Conservation (phyloP, 148 eudicot species). For the Nepenthes mirabilis region DNA sequence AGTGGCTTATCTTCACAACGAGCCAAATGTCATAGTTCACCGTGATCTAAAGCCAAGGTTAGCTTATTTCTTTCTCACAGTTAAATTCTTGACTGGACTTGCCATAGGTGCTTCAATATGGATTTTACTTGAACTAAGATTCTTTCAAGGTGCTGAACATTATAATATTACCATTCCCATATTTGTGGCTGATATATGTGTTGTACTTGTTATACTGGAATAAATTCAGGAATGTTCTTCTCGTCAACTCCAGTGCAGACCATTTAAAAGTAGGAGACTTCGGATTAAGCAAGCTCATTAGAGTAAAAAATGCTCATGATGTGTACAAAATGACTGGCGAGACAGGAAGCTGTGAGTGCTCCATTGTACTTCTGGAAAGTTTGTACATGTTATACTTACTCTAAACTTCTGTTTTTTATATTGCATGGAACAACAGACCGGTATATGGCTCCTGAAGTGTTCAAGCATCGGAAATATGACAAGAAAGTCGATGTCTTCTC, state of each 20-base stretch:
- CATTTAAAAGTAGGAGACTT: constrained; percentile 98
- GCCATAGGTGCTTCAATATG: too few relatives aligned
- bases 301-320: constrained; percentile 80
- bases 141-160: background rate
- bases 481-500: constrained; percentile 98
- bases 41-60: constrained; percentile 93
- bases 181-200: background rate
- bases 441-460: constrained; percentile 99
- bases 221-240: constrained; percentile 72
- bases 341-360: constrained; percentile 84
- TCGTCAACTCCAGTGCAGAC: constrained; percentile 89
- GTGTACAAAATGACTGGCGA: constrained; percentile 98
- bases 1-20: constrained; percentile 94
- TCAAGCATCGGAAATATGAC: constrained; percentile 90
- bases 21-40: constrained; percentile 90
- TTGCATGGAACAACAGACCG: constrained; percentile 46
- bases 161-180: background rate
- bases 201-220: background rate
- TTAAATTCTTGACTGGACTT: too few relatives aligned
- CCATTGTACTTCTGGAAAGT: background rate
- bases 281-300: constrained; percentile 94
- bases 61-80: constrained; percentile 8
- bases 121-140: background rate
- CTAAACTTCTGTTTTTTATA: background rate
- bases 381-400: background rate